Conservation (phyloP, 495 filamentous ascomycete genomes). For the Penicillium riverlandense region DNA sequence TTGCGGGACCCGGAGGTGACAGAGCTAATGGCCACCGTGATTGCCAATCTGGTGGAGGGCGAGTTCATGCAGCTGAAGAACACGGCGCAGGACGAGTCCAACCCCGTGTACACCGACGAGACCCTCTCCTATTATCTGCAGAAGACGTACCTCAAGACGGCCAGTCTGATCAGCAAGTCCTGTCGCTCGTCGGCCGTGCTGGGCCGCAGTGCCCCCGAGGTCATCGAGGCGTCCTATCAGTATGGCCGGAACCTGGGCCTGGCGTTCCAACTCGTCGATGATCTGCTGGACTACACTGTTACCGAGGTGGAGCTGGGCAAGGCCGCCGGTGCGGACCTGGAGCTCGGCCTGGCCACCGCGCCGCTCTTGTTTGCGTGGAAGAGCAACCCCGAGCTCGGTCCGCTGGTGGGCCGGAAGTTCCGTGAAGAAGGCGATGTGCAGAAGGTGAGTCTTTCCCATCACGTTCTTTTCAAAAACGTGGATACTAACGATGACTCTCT, state of each 20-base stretch:
- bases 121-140: slow-evolving; percentile 92
- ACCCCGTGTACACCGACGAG: slow-evolving; percentile 77
- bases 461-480: neutral
- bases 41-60: slow-evolving; percentile 94
- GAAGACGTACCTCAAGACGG: slow-evolving; percentile 97
- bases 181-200: slow-evolving; percentile 86
- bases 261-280: slow-evolving; percentile 97
- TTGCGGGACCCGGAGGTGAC: slow-evolving; percentile 88
- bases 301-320: slow-evolving; percentile 82
- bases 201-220: slow-evolving; percentile 65
- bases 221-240: slow-evolving; percentile 82
- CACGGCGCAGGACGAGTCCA: slow-evolving; percentile 76
- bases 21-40: slow-evolving; percentile 90
- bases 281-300: slow-evolving; percentile 95
- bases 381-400: slow-evolving; percentile 73
- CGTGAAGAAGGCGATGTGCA: slow-evolving; percentile 72
- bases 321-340: slow-evolving; percentile 87
- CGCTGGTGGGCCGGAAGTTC: slow-evolving; percentile 89
- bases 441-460: slow-evolving; percentile 47
- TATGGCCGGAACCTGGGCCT: slow-evolving; percentile 91
- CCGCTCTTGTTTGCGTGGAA: slow-evolving; percentile 96
- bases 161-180: slow-evolving; percentile 89
- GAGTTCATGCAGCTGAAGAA: slow-evolving; percentile 99
- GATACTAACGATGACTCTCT: slow-evolving; percentile 4
- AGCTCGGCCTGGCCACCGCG: slow-evolving; percentile 91